These are phyloP conservation scores for Colletotrichum camelliae DNA, from an alignment of 2,329 filamentous ascomycete genomes.

Conservation along the genomic window DNA sequence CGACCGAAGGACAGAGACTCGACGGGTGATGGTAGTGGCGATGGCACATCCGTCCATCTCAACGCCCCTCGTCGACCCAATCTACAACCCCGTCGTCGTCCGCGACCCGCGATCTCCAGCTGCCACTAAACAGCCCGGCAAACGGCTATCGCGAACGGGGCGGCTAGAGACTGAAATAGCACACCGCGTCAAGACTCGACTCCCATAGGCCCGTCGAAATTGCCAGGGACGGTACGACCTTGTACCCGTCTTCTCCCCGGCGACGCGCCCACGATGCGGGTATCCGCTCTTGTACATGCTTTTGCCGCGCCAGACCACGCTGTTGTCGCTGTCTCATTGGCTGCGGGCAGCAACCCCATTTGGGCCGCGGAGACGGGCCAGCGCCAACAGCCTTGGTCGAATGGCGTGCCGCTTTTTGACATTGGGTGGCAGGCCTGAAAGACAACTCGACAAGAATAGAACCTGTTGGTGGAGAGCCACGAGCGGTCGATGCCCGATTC, in stretches of 20 bases:
- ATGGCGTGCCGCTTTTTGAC: background rate
- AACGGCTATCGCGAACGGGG: background rate
- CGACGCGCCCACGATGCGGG: slow-evolving; percentile 19
- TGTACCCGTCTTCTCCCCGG: background rate
- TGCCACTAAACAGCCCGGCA: background rate
- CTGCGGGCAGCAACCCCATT: background rate
- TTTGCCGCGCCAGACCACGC: slow-evolving; percentile 22
- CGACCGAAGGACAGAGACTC: background rate
- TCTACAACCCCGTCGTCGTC: background rate
- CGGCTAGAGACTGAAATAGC: slow-evolving; percentile 14
- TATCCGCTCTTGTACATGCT: slow-evolving; percentile 12
- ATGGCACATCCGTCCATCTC: background rate
- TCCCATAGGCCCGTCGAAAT: background rate
- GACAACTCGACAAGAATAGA: slow-evolving; percentile 11
- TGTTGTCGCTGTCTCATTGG: background rate
- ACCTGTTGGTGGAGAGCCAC: background rate
- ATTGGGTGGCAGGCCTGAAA: background rate
- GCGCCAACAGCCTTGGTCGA: slow-evolving; percentile 8
- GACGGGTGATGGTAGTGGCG: background rate
- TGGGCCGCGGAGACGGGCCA: slow-evolving; percentile 4
- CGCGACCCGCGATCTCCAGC: background rate
- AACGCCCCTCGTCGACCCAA: background rate
- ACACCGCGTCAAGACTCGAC: background rate
- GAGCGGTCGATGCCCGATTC: background rate
- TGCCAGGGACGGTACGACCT: background rate